A percentile compares a stretch with the other conserved stretches of the same genome.
Conservation (phyloP, 2,329 filamentous ascomycete genomes). For the Alternaria arborescens region DNA sequence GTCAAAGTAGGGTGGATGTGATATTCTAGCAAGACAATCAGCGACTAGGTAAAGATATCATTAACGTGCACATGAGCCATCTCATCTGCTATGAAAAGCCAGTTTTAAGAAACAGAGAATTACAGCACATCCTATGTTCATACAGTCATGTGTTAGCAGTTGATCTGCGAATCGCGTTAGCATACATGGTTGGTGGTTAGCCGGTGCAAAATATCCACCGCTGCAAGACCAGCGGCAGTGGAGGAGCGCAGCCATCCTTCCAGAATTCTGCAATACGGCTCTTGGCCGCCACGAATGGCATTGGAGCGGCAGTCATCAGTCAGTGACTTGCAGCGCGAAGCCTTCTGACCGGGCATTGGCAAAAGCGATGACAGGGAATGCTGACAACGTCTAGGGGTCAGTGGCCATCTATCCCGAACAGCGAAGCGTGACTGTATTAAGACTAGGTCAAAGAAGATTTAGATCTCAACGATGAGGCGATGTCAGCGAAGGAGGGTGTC, state of each 20-base stretch:
- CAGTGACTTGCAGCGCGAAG: slow-evolving; percentile 25
- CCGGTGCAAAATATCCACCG: slow-evolving; percentile 24
- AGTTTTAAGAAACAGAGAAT: slow-evolving; percentile 23
- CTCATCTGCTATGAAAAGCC: slow-evolving; percentile 28
- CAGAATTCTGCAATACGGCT: slow-evolving; percentile 30
- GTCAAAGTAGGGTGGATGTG: slow-evolving; percentile 2
- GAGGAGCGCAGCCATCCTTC: slow-evolving; percentile 34
- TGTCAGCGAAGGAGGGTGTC: slow-evolving; percentile 18
- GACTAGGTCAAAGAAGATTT: slow-evolving; percentile 18
- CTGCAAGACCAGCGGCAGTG: slow-evolving; percentile 21
- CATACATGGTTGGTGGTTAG: slow-evolving; percentile 24
- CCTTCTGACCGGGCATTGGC: slow-evolving; percentile 42
- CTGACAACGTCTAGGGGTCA: slow-evolving; percentile 13
- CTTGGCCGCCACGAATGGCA: slow-evolving; percentile 34
- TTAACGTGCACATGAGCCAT: slow-evolving; percentile 32
- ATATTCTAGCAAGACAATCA: slow-evolving; percentile 6
- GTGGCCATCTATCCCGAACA: slow-evolving; percentile 43
- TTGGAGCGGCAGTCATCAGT: slow-evolving; percentile 30
- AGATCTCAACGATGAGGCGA: slow-evolving; percentile 25
- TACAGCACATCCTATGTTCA: slow-evolving; percentile 29
- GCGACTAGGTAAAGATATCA: slow-evolving; percentile 7
- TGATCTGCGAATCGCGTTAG: slow-evolving; percentile 35
- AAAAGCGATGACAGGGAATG: slow-evolving; percentile 16
- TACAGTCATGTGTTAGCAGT: slow-evolving; percentile 35
- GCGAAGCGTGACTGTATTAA: slow-evolving; percentile 20